Evolutionary conservation across 495 filamentous ascomycete genomes (phyloP), one percentile per base, ranked within the genome.

Genomic region (Aspergillus funiculosus): DNA sequence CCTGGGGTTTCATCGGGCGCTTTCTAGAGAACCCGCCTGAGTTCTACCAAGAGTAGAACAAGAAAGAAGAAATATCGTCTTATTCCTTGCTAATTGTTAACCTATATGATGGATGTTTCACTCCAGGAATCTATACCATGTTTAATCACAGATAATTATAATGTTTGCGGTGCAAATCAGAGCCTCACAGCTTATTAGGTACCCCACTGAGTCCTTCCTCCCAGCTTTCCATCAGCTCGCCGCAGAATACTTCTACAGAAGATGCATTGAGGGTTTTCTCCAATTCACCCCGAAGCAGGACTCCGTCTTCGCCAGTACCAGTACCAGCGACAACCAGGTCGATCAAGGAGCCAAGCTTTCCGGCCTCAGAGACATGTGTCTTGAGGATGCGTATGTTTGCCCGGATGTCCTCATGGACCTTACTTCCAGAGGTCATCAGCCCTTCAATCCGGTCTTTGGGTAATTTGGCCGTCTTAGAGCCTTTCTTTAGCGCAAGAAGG

Each of bases 191-290:
- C 34, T 51, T n/a, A n/a, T n/a, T n/a, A n/a, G 73, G 32, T 27
- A 72, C 46, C 8, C 66, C 69, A 13, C 63, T 60, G 18, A 74
- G 59, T 10, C 55, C 68, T 31, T 71, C 67, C 29, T 70, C 66
- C 71, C 71, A 74, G 50, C 71, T 73, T 37, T 74, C 69, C 60
- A 66, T 69, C 53, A 74, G 46, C 30, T 64, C 55, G 15, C 63
- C 68, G 41, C 62, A 69, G 51, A 71, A 69, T 27, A 72, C 11
- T 44, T 74, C 71, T 36, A 73, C 39, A 4, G 54, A 56, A 15
- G 66, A 58, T 30, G 50, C 51, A 24, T 71, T 64, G 26, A 72
- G 25, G 14, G 57, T 58, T n/a, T 60, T 50, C 14, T 66, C 58
- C 6, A 73, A 25, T 14, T 59, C 58, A 6, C 53, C 43, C 9